Percentiles rank a stretch among this genome's conserved stretches.
Evolutionary conservation across 2,329 filamentous ascomycete species (phyloP).

Genomic region (Seiridium unicorne): DNA sequence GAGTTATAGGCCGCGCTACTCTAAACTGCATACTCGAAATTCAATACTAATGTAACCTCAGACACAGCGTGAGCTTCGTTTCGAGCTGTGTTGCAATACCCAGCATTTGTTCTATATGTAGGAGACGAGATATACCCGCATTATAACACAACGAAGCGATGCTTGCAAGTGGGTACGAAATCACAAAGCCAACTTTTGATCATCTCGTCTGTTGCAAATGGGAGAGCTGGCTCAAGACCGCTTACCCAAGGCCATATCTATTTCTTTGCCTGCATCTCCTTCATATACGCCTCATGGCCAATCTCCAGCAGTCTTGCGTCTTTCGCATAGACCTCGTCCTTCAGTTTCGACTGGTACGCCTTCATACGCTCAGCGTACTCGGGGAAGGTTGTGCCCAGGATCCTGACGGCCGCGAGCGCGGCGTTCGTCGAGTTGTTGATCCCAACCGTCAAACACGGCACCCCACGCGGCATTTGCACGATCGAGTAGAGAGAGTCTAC

Average conservation of each 20-base stretch:
- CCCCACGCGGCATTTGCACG: conserved; percentile 74
- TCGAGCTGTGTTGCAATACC: too few species aligned
- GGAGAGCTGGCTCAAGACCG: too few species aligned
- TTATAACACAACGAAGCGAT: too few species aligned
- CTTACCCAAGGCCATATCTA: neutral
- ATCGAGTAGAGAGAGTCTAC: conserved; percentile 71
- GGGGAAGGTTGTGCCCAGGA: conserved; percentile 58
- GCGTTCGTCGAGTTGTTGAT: conserved; percentile 82
- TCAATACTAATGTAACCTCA: too few species aligned
- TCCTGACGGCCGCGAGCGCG: conserved; percentile 67
- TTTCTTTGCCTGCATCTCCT: conserved; percentile 26
- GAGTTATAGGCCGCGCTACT: too few species aligned
- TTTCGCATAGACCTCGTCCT: conserved; percentile 63
- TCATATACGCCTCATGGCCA: conserved; percentile 56
- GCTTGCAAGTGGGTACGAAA: too few species aligned
- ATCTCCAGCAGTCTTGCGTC: conserved; percentile 53
- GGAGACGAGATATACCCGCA: too few species aligned
- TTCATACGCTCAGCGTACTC: conserved; percentile 57
- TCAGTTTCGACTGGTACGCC: conserved; percentile 61
- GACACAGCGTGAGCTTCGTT: too few species aligned
- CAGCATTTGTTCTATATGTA: too few species aligned
- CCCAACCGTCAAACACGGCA: conserved; percentile 72
- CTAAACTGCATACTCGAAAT: too few species aligned
- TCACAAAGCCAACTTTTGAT: too few species aligned
- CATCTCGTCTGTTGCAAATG: too few species aligned